phyloP scores from a whole-genome alignment of 2,329 filamentous ascomycete species.

The Daldinia sp. region DNA sequence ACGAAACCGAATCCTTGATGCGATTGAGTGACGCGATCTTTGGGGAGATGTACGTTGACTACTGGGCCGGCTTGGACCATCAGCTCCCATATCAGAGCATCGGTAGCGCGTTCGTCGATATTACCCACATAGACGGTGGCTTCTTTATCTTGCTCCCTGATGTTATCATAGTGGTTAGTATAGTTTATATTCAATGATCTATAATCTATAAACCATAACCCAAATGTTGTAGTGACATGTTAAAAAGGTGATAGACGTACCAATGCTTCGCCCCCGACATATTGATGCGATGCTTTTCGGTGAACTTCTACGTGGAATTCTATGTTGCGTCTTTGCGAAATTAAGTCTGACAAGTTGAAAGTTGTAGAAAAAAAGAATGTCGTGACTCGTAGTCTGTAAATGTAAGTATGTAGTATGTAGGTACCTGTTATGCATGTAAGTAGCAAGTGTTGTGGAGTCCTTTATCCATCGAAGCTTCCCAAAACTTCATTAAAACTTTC shows the following conservation, averaged over 20 bases:
- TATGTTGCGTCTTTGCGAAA: not conserved
- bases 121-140: slow-evolving; percentile 98
- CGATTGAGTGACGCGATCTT: slow-evolving; percentile 95
- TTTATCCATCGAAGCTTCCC: slow-evolving; percentile 23
- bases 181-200: slow-evolving; percentile 5
- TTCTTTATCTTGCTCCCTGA: slow-evolving; percentile 96
- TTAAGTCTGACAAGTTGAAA: not conserved
- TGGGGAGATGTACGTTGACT: slow-evolving; percentile 97
- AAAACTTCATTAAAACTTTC: slow-evolving; percentile 18
- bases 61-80: slow-evolving; percentile 98
- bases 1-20: slow-evolving; percentile 99
- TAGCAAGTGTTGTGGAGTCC: slow-evolving; percentile 17
- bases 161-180: slow-evolving; percentile 42
- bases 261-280: slow-evolving; percentile 59
- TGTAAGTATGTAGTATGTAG: not conserved
- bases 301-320: not conserved
- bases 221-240: not conserved
- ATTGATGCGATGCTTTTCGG: slow-evolving; percentile 42
- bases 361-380: not conserved
- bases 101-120: slow-evolving; percentile 94
- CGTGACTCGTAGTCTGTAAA: not conserved
- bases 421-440: slow-evolving; percentile 4
- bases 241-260: slow-evolving; percentile 38
- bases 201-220: not conserved
- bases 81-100: slow-evolving; percentile 93